Percentiles rank a stretch among this genome's conserved stretches.
phyloP scores from a whole-genome alignment of 495 filamentous ascomycete genomes.

The Xylaria flabelliformis region DNA sequence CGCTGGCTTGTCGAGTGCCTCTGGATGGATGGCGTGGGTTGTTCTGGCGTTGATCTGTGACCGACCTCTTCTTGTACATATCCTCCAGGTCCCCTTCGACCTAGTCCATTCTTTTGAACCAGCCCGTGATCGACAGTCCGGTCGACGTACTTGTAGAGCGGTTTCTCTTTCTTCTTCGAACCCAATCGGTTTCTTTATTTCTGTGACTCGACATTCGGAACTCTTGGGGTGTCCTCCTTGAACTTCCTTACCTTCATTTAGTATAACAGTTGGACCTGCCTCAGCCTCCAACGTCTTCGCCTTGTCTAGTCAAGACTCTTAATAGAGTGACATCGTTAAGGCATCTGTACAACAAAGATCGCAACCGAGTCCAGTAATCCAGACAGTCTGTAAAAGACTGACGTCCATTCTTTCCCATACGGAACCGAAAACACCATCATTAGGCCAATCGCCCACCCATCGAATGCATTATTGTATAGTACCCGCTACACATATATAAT shows the following conservation, averaged over 20 bases:
- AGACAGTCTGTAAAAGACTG: conserved; percentile 51
- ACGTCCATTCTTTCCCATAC: conserved; percentile 54
- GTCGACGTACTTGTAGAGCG: conserved; percentile 52
- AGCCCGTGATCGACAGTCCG: conserved; percentile 55
- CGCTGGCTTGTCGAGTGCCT: conserved; percentile 43
- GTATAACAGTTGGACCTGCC: conserved; percentile 28
- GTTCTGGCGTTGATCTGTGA: conserved; percentile 51
- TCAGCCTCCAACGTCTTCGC: conserved; percentile 30
- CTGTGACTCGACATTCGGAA: conserved; percentile 55
- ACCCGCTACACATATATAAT: conserved; percentile 48
- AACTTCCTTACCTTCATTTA: conserved; percentile 57
- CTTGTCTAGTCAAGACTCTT: conserved; percentile 35
- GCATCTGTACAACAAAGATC: conserved; percentile 53
- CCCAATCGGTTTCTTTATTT: conserved; percentile 58
- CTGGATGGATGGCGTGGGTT: conserved; percentile 45
- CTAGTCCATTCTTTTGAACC: conserved; percentile 48
- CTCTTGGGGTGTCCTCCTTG: conserved; percentile 35
- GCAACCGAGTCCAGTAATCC: conserved; percentile 47
- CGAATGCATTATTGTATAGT: conserved; percentile 50
- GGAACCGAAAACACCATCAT: conserved; percentile 58
- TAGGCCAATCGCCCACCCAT: conserved; percentile 52
- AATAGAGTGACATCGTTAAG: conserved; percentile 33
- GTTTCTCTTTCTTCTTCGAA: conserved; percentile 59
- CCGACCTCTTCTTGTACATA: conserved; percentile 52
- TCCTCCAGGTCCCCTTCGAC: conserved; percentile 56